These are phyloP conservation scores for Paecilomyces niveus DNA, from an alignment of 2,329 filamentous ascomycete species.

Conservation along the genomic window DNA sequence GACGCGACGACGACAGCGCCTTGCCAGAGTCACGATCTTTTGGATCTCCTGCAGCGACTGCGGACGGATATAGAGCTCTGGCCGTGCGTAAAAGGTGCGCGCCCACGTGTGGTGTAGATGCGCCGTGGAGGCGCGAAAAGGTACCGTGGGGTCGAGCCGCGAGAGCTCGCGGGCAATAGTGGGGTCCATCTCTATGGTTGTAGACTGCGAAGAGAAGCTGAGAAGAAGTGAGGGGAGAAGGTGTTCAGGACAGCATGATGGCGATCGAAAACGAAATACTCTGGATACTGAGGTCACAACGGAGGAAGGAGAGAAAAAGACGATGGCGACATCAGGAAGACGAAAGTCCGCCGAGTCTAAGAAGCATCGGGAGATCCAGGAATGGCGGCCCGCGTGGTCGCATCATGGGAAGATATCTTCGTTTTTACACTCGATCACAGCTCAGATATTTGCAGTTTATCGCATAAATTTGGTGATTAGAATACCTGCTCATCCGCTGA, in stretches of 20 bases:
- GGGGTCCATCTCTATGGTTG: constrained; percentile 32
- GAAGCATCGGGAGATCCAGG: neutral
- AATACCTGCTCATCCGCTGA: neutral
- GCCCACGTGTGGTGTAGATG: constrained; percentile 92
- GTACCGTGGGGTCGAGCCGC: constrained; percentile 54
- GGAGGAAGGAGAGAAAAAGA: neutral
- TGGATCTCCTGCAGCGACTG: constrained; percentile 72
- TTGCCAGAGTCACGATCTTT: constrained; percentile 73
- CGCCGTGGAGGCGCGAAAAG: constrained; percentile 66
- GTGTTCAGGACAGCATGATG: neutral
- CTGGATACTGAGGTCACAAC: neutral
- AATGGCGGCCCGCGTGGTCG: neutral
- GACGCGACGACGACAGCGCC: constrained; percentile 70
- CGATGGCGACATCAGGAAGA: neutral
- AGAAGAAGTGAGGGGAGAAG: neutral
- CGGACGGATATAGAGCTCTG: constrained; percentile 86
- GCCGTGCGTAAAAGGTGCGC: constrained; percentile 78
- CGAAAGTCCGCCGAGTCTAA: neutral
- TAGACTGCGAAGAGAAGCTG: neutral
- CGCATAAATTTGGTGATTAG: too few relatives aligned
- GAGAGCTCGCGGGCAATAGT: constrained; percentile 49
- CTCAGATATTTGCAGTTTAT: too few relatives aligned
- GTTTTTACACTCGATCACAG: neutral
- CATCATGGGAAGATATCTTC: neutral
- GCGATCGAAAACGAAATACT: constrained; percentile 1